Evolutionary conservation across 345 rosid genomes (phyloP).

Genomic region (Salix udensis): DNA sequence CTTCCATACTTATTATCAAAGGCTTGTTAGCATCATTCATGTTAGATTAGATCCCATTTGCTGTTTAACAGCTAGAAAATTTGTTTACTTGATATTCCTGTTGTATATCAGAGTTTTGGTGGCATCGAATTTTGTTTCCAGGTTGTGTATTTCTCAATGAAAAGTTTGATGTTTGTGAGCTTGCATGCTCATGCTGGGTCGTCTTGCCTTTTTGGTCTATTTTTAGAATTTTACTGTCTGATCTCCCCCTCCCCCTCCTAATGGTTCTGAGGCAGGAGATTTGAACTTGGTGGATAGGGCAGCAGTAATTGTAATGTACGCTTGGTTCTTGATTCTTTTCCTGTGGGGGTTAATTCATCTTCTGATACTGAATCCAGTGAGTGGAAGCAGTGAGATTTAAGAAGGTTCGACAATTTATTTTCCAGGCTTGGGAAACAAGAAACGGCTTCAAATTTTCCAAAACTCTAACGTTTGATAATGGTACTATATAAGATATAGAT

Average conservation of each 20-base stretch:
- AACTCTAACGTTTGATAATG: too few relatives aligned
- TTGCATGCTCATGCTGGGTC: neutral
- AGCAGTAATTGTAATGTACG: neutral
- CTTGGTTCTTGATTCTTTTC: neutral
- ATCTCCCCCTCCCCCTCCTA: neutral
- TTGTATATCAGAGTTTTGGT: constrained; percentile 1
- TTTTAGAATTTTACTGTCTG: neutral
- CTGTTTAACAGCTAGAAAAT: neutral
- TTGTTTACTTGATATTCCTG: constrained; percentile 10
- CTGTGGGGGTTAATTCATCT: too few relatives aligned
- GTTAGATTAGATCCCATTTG: constrained; percentile 1
- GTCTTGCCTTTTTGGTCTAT: neutral
- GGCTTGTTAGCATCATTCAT: neutral
- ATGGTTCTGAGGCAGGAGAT: neutral
- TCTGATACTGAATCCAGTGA: too few relatives aligned
- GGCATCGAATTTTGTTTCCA: neutral
- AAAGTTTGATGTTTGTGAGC: neutral
- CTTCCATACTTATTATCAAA: neutral
- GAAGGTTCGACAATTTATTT: too few relatives aligned
- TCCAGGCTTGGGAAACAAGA: too few relatives aligned
- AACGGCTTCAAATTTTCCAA: too few relatives aligned
- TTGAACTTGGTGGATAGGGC: neutral
- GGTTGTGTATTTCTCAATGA: neutral
- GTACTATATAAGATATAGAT: too few relatives aligned
- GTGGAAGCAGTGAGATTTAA: too few relatives aligned